Percentiles rank a stretch among this genome's conserved stretches.
phyloP scores from a whole-genome alignment of 768 basidiomycete species.

The Hysterangium stoloniferum region DNA sequence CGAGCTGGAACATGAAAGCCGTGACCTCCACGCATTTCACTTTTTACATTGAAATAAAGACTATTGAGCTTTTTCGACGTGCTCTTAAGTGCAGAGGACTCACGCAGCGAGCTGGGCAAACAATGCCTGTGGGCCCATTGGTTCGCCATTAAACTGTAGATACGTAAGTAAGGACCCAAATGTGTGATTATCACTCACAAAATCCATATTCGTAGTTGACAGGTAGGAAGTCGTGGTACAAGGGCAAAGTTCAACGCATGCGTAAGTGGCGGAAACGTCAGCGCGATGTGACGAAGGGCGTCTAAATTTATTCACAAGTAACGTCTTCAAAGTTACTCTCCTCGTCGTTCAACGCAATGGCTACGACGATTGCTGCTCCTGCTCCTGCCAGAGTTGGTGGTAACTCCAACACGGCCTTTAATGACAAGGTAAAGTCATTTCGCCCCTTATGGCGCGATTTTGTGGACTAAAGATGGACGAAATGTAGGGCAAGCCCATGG shows the following conservation, averaged over 20 bases:
- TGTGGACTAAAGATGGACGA: conserved; percentile 19
- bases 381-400: conserved; percentile 33
- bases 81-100: conserved; percentile 16
- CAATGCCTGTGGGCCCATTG: conserved; percentile 50
- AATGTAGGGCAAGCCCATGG: conserved; percentile 94
- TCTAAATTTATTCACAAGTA: not conserved
- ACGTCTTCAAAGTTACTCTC: conserved; percentile 12
- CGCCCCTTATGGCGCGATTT: not conserved
- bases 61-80: not conserved
- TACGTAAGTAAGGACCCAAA: conserved; percentile 1
- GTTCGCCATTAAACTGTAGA: conserved; percentile 32
- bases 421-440: conserved; percentile 59
- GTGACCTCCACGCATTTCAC: conserved; percentile 8
- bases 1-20: conserved; percentile 38
- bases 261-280: conserved; percentile 9
- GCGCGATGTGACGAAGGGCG: not conserved
- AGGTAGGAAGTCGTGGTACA: not conserved
- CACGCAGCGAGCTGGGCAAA: conserved; percentile 64
- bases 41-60: not conserved
- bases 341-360: conserved; percentile 20
- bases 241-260: not conserved
- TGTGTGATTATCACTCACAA: conserved; percentile 22
- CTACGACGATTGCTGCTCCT: conserved; percentile 19
- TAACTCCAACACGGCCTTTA: conserved; percentile 64
- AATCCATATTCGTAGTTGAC: conserved; percentile 26